phyloP scores from a whole-genome alignment of 805 yeast species.

The Cyberlindnera americana region DNA sequence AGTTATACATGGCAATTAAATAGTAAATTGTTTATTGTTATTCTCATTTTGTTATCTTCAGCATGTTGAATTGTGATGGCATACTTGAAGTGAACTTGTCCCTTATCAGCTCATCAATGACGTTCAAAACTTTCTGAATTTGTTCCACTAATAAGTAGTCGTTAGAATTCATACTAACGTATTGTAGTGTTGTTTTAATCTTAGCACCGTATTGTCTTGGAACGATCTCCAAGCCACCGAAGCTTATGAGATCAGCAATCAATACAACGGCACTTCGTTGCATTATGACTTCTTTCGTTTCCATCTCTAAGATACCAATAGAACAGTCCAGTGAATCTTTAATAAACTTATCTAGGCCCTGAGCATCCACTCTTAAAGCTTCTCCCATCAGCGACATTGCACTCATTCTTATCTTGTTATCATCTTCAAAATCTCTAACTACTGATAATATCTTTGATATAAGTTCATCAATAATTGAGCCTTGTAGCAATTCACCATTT shows the following conservation, averaged over 20 bases:
- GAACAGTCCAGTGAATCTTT: constrained; percentile 69
- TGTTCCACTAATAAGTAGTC: constrained; percentile 63
- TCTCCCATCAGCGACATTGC: constrained; percentile 82
- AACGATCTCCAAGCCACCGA: constrained; percentile 44
- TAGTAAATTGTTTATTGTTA: too few relatives aligned
- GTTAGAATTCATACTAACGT: constrained; percentile 43
- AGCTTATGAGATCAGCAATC: constrained; percentile 54
- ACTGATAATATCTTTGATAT: constrained; percentile 40
- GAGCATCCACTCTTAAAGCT: constrained; percentile 55
- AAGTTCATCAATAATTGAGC: constrained; percentile 40
- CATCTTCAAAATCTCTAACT: constrained; percentile 39
- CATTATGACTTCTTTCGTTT: constrained; percentile 47
- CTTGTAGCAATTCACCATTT: constrained; percentile 46
- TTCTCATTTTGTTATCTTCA: constrained; percentile 1
- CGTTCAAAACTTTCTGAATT: constrained; percentile 37
- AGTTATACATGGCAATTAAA: too few relatives aligned
- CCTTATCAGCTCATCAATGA: constrained; percentile 25
- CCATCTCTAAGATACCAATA: constrained; percentile 64
- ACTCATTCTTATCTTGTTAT: constrained; percentile 73
- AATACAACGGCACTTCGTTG: constrained; percentile 74
- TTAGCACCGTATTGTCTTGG: constrained; percentile 46
- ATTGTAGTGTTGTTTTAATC: constrained; percentile 41
- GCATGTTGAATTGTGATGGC: constrained; percentile 6
- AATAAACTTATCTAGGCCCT: constrained; percentile 46
- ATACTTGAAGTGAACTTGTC: constrained; percentile 8